Base-by-base conservation (phyloP, 805 yeast genomes). In the Candida bentonensis region DNA sequence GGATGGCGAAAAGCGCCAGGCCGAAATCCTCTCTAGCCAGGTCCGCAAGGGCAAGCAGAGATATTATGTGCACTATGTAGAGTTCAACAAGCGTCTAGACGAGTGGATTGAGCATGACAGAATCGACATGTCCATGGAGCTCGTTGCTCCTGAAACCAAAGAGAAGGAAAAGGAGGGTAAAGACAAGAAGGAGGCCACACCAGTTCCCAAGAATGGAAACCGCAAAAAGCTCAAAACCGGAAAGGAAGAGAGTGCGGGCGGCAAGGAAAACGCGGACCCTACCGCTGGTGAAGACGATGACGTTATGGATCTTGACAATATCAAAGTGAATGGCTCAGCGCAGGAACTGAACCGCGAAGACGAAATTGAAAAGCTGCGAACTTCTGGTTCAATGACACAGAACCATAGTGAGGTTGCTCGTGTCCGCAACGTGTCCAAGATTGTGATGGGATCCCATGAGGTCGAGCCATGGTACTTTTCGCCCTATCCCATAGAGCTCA, bases 391-490 rank as follows among this genome's bases (percentile, higher is more conserved):
- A 0, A 92, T 92, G 97, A 83, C 92, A 9, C 98, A 92, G 63
- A 74, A 72, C 53, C 81, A 80, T 49, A 73, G 78, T 46, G 97
- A 89, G 57, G 83, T 89, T 21, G 87, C 97, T 0, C 72, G 92
- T 45, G 96, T 92, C 41, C 73, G 97, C 52, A 92, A 92, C 58
- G 69, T 92, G 49, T 69, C 74, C 41, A 72, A 75, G 44, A 76
- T 92, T 3, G 80, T 85, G 2, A 76, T 92, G 64, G 99, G 98
- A 1, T 82, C 81, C 50, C 86, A 79, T 61, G 82, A 83, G 53
- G 86, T 92, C 44, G 99, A 92, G 60, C 98, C 99, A 2, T 92
- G 99, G 99, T 92, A 92, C 63, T 92, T 92, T 57, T 83, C 95
- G 1, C 97, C 99, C 1, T 92, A 92, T 60, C 99, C 99, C 0